These are phyloP conservation scores for Hymenoscyphus infarciens DNA, from an alignment of 2,329 filamentous ascomycete genomes.

Conservation along the genomic window DNA sequence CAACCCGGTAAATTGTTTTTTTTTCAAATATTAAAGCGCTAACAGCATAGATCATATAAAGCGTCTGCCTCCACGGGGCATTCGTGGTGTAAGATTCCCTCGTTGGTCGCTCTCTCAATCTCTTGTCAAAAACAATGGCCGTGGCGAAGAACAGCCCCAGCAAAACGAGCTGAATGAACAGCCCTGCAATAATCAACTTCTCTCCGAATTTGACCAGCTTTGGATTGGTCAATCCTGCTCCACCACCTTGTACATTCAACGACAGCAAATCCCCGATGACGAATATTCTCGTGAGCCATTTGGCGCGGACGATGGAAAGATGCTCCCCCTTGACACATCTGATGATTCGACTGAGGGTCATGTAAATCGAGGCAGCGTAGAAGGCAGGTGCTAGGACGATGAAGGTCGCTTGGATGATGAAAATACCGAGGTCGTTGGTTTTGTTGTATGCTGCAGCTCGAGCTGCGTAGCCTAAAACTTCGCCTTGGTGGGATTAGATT, in stretches of 20 bases:
- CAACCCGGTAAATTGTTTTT: slow-evolving; percentile 45
- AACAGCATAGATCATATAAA: slow-evolving; percentile 41
- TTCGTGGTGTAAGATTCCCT: slow-evolving; percentile 5
- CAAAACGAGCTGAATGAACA: slow-evolving; percentile 54
- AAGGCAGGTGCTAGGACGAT: slow-evolving; percentile 40
- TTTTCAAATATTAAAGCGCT: slow-evolving; percentile 44
- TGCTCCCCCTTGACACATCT: slow-evolving; percentile 34
- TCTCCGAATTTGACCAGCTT: slow-evolving; percentile 40
- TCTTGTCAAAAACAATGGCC: slow-evolving; percentile 33
- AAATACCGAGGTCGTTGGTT: slow-evolving; percentile 29
- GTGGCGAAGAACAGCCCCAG: slow-evolving; percentile 54
- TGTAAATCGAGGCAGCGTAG: slow-evolving; percentile 38
- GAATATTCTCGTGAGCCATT: slow-evolving; percentile 52
- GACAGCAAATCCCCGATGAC: slow-evolving; percentile 52
- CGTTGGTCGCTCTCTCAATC: slow-evolving; percentile 21
- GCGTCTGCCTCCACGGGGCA: slow-evolving; percentile 35
- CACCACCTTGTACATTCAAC: slow-evolving; percentile 46
- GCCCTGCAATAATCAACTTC: slow-evolving; percentile 52
- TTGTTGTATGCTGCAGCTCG: slow-evolving; percentile 28
- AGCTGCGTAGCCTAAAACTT: slow-evolving; percentile 38
- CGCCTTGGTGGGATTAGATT: slow-evolving; percentile 30
- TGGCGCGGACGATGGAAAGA: slow-evolving; percentile 38
- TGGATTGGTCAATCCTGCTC: slow-evolving; percentile 35
- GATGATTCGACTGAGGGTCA: slow-evolving; percentile 32
- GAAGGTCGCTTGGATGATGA: slow-evolving; percentile 37